These are phyloP conservation scores for Stagonosporopsis rhizophila DNA, from an alignment of 2,329 filamentous ascomycete species.

Conservation along the genomic window DNA sequence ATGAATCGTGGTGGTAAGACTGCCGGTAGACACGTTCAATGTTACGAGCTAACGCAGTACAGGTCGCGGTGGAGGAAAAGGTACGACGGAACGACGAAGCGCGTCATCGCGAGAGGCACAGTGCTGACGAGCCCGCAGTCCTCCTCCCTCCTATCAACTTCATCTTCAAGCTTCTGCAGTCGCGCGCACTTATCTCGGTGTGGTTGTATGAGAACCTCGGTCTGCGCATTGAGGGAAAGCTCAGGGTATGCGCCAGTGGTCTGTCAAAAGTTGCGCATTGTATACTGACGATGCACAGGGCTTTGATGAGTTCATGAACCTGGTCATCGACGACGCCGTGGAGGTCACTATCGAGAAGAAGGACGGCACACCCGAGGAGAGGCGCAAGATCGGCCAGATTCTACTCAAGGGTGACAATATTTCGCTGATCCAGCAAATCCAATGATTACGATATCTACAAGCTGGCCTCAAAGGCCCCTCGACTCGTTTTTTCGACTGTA, in stretches of 20 bases:
- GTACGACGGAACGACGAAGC: slow-evolving; percentile 27
- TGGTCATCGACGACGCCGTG: slow-evolving; percentile 93
- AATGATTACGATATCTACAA: slow-evolving; percentile 22
- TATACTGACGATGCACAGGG: slow-evolving; percentile 64
- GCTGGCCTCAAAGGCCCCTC: slow-evolving; percentile 1
- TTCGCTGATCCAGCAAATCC: slow-evolving; percentile 69
- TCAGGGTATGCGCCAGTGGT: slow-evolving; percentile 69
- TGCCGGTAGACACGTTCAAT: not conserved
- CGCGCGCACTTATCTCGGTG: slow-evolving; percentile 85
- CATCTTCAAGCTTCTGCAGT: slow-evolving; percentile 89
- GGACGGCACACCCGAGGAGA: slow-evolving; percentile 72
- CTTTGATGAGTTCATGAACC: slow-evolving; percentile 99
- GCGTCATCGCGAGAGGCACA: slow-evolving; percentile 10
- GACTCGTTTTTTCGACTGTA: slow-evolving; percentile 13
- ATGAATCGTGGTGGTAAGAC: slow-evolving; percentile 18
- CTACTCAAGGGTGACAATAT: slow-evolving; percentile 89
- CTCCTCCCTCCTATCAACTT: slow-evolving; percentile 82
- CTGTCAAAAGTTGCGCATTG: slow-evolving; percentile 1
- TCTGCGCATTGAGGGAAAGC: slow-evolving; percentile 95
- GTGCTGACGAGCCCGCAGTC: slow-evolving; percentile 52
- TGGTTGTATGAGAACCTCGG: slow-evolving; percentile 97
- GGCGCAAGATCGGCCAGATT: slow-evolving; percentile 82
- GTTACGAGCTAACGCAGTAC: slow-evolving; percentile 47
- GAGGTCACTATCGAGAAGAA: slow-evolving; percentile 89
- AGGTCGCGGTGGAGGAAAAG: slow-evolving; percentile 62